A percentile compares a stretch with the other conserved stretches of the same genome.
phyloP scores from a whole-genome alignment of 2,329 filamentous ascomycete genomes.

The Chaetomium globosum region DNA sequence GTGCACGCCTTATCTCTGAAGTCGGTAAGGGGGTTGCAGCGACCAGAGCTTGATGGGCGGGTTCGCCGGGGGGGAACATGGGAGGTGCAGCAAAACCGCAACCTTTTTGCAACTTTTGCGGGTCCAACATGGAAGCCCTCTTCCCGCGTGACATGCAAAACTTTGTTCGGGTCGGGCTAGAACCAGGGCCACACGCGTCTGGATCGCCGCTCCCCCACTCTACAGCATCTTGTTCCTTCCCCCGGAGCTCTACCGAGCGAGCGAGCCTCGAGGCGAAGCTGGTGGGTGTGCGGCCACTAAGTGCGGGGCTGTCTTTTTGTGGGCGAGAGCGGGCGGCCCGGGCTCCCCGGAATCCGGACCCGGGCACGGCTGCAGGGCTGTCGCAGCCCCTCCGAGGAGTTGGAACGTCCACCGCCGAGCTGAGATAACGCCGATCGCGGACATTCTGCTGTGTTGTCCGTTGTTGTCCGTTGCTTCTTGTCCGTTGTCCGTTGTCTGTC shows the following conservation, averaged over 20 bases:
- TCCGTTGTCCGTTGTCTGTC: neutral
- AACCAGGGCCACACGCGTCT: constrained; percentile 13
- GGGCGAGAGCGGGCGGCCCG: neutral
- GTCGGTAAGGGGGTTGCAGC: constrained; percentile 4
- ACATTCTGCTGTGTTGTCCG: neutral
- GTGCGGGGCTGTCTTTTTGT: neutral
- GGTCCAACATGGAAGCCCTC: constrained; percentile 6
- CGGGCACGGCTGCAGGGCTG: neutral
- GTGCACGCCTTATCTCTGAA: constrained; percentile 7
- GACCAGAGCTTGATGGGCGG: constrained; percentile 4
- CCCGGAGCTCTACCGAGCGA: constrained; percentile 1
- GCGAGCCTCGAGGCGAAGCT: neutral
- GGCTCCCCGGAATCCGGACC: constrained; percentile 1
- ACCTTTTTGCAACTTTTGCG: constrained; percentile 2
- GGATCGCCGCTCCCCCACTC: constrained; percentile 17
- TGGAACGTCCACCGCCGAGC: neutral
- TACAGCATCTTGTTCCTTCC: constrained; percentile 1
- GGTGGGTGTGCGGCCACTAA: constrained; percentile 9
- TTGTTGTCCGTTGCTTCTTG: neutral
- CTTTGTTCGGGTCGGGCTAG: constrained; percentile 20
- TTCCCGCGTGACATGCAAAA: constrained; percentile 25
- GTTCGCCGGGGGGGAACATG: neutral
- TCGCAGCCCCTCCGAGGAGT: constrained; percentile 1
- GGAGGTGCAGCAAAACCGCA: neutral
- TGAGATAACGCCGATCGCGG: neutral